Conservation (phyloP, 176 grass and related monocot genomes). For the Juncus effusus region DNA sequence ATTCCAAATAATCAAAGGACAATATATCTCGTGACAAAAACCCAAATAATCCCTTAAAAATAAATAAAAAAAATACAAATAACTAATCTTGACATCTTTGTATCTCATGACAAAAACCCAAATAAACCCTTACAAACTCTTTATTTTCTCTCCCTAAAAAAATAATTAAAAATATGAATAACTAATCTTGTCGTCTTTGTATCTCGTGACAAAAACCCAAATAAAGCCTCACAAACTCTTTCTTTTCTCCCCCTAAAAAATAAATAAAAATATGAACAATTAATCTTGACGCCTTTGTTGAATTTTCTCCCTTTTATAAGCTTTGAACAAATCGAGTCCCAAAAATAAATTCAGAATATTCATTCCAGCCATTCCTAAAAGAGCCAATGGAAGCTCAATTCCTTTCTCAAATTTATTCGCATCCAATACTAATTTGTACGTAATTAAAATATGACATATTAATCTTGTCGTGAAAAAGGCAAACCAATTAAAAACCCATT, state of each 20-base stretch:
- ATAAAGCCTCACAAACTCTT: slow-evolving; percentile 5
- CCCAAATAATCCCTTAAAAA: neutral
- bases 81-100: too few species aligned
- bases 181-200: slow-evolving; percentile 57
- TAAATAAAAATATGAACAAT: slow-evolving; percentile 24
- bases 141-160: slow-evolving; percentile 24
- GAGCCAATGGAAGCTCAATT: slow-evolving; percentile 84
- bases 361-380: slow-evolving; percentile 89
- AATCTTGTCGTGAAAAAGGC: slow-evolving; percentile 65
- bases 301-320: slow-evolving; percentile 56
- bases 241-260: slow-evolving; percentile 15
- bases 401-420: slow-evolving; percentile 70
- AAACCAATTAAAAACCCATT: slow-evolving; percentile 87
- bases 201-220: too few species aligned
- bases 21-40: too few species aligned
- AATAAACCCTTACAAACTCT: slow-evolving; percentile 1
- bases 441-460: slow-evolving; percentile 68
- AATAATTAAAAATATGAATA: slow-evolving; percentile 21
- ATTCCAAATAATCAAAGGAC: neutral
- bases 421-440: slow-evolving; percentile 68
- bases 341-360: slow-evolving; percentile 84
- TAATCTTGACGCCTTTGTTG: slow-evolving; percentile 60
- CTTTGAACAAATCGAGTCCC: slow-evolving; percentile 70
- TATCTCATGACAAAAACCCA: too few species aligned
- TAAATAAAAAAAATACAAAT: neutral